A percentile compares a stretch with the other conserved stretches of the same genome.
phyloP scores from a whole-genome alignment of 805 yeast genomes.

The Ogataea siamensis region DNA sequence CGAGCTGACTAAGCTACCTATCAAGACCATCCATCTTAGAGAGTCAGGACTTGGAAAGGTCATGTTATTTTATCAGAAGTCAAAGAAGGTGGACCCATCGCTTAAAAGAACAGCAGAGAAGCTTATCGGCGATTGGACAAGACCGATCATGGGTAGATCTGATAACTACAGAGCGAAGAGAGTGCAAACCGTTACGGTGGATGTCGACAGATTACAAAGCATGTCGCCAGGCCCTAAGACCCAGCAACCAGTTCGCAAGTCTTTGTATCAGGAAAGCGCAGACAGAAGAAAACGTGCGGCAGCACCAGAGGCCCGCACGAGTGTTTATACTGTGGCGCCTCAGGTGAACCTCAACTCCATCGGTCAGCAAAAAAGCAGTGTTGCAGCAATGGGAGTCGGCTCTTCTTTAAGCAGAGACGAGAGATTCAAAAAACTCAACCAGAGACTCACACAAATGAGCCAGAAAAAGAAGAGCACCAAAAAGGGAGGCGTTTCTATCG shows the following conservation, averaged over 20 bases:
- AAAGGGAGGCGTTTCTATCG: conserved; percentile 77
- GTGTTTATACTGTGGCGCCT: conserved; percentile 91
- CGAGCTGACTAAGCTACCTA: conserved; percentile 76
- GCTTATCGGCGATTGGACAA: conserved; percentile 94
- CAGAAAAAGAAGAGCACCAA: conserved; percentile 48
- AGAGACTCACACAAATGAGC: conserved; percentile 48
- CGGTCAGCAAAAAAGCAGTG: conserved; percentile 38
- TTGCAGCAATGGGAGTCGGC: conserved; percentile 44
- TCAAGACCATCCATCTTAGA: conserved; percentile 91
- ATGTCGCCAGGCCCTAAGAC: conserved; percentile 29
- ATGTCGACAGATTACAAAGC: conserved; percentile 50
- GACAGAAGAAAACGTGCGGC: conserved; percentile 92
- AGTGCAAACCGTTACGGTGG: conserved; percentile 67
- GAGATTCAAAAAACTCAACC: conserved; percentile 75
- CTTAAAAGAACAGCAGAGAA: conserved; percentile 88
- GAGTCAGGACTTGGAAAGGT: conserved; percentile 95
- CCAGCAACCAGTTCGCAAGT: conserved; percentile 36
- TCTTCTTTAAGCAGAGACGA: conserved; percentile 62
- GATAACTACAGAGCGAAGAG: conserved; percentile 90
- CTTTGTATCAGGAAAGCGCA: conserved; percentile 86
- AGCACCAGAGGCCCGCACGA: conserved; percentile 86
- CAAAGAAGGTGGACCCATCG: conserved; percentile 82
- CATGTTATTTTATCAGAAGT: conserved; percentile 86
- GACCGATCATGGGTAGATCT: conserved; percentile 94
- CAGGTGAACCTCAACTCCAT: conserved; percentile 55